Evolutionary conservation across 495 filamentous ascomycete genomes (phyloP).

Genomic region (Aspergillus hancockii): DNA sequence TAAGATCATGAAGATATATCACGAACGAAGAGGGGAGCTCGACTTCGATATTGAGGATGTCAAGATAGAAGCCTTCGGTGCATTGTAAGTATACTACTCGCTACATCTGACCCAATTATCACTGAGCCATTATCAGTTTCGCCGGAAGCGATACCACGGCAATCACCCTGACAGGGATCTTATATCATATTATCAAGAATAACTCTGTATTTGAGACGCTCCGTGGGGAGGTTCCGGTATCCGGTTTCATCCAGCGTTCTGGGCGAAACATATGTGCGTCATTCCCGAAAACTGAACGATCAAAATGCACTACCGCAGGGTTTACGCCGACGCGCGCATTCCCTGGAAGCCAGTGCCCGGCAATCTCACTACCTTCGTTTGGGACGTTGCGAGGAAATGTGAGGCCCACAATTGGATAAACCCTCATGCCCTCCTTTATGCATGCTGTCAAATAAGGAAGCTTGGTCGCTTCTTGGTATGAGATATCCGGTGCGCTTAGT

Average conservation of each 20-base stretch:
- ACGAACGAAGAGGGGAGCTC: constrained; percentile 12
- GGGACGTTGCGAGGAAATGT: constrained; percentile 25
- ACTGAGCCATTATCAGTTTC: constrained; percentile 17
- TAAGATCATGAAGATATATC: constrained; percentile 18
- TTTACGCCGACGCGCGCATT: constrained; percentile 28
- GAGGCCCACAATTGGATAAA: constrained; percentile 23
- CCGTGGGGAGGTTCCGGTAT: constrained; percentile 47
- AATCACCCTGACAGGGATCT: constrained; percentile 38
- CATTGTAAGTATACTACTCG: background rate
- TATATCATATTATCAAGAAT: constrained; percentile 54
- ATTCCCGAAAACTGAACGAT: constrained; percentile 46
- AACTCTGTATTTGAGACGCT: constrained; percentile 47
- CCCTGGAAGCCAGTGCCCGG: constrained; percentile 23
- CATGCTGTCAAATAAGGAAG: constrained; percentile 49
- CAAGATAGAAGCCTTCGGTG: constrained; percentile 20
- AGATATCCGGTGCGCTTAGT: constrained; percentile 12
- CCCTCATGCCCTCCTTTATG: constrained; percentile 33
- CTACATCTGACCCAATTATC: background rate
- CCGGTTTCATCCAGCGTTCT: constrained; percentile 54
- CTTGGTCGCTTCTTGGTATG: constrained; percentile 32
- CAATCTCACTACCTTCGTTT: constrained; percentile 13
- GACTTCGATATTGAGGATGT: constrained; percentile 25
- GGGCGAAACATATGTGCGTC: constrained; percentile 53
- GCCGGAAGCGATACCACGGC: constrained; percentile 59
- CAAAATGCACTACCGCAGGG: constrained; percentile 30